Conservation (phyloP, 345 rosid genomes). For the Camelina neglecta region DNA sequence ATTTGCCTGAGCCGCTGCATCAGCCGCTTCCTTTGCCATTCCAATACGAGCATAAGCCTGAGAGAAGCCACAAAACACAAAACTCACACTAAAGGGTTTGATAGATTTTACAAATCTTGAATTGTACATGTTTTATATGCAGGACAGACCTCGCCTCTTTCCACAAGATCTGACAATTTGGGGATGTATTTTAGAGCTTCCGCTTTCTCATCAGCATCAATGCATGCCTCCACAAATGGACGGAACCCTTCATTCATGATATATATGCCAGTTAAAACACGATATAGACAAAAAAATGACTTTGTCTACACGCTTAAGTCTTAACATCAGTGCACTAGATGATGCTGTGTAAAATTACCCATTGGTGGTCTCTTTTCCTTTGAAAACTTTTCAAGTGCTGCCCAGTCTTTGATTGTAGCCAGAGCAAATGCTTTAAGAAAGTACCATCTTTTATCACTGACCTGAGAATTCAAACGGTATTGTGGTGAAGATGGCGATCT, state of each 20-base stretch:
- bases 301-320: background rate
- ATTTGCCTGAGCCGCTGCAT: conserved; percentile 92
- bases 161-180: conserved; percentile 83
- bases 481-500: conserved; percentile 18
- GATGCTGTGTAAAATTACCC: conserved; percentile 48
- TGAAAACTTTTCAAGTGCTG: conserved; percentile 86
- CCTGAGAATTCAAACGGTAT: conserved; percentile 47
- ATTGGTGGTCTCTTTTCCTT: conserved; percentile 94
- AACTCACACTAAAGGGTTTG: conserved; percentile 11
- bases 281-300: background rate
- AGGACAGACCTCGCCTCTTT: conserved; percentile 82
- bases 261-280: conserved; percentile 32
- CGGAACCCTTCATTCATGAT: conserved; percentile 71
- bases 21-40: conserved; percentile 99
- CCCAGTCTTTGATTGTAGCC: conserved; percentile 94
- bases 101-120: background rate
- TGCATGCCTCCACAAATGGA: conserved; percentile 96
- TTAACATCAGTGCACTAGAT: conserved; percentile 5
- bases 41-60: conserved; percentile 95
- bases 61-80: background rate
- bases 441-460: conserved; percentile 95
- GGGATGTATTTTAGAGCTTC: conserved; percentile 96
- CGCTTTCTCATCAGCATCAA: conserved; percentile 84
- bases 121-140: conserved; percentile 1
- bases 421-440: conserved; percentile 95